Conservation (phyloP, 2,329 filamentous ascomycete genomes). For the Fusarium decemcellulare region DNA sequence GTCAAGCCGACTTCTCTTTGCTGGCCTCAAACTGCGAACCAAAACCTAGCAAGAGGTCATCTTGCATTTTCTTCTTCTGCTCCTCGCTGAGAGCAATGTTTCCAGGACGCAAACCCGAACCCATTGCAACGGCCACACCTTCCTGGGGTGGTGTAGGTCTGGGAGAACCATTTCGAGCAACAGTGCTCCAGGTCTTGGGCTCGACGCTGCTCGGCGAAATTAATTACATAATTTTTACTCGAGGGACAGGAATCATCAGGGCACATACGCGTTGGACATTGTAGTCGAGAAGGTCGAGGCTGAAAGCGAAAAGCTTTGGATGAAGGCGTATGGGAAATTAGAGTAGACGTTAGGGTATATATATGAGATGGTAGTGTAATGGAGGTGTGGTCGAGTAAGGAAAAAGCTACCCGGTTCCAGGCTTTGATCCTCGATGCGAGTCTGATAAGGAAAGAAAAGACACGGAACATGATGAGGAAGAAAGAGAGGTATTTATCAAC, state of each 20-base stretch:
- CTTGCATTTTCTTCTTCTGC: background rate
- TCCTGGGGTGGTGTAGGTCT: background rate
- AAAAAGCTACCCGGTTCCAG: background rate
- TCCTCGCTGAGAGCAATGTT: background rate
- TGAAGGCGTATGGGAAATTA: background rate
- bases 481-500: background rate
- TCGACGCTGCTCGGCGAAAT: background rate
- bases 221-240: background rate
- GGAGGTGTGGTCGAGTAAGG: background rate
- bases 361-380: background rate
- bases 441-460: background rate
- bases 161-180: background rate
- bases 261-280: background rate
- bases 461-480: background rate
- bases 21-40: background rate
- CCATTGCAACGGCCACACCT: background rate
- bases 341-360: background rate
- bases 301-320: background rate
- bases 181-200: background rate
- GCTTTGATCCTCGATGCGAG: background rate
- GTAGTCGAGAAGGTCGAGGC: too few relatives aligned
- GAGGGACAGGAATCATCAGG: too few relatives aligned
- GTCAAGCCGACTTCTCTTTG: background rate
- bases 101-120: background rate
- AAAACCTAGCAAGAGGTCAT: background rate